Percentiles rank a stretch among this genome's conserved stretches.
phyloP scores from a whole-genome alignment of 2,329 filamentous ascomycete species.

The Cordyceps cicadae region DNA sequence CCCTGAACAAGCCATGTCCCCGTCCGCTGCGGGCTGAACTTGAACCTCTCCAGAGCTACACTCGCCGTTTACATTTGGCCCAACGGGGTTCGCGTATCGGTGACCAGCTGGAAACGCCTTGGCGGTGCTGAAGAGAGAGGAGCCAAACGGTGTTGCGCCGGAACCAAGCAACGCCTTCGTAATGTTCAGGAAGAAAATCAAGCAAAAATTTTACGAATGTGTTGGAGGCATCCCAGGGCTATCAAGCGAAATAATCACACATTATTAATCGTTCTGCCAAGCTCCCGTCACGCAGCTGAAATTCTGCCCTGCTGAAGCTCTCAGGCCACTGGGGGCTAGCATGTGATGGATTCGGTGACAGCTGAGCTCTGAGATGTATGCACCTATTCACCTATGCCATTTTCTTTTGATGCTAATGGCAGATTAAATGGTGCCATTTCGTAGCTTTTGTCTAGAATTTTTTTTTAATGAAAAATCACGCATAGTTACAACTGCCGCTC shows the following conservation, averaged over 20 bases:
- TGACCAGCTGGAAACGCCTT: not conserved
- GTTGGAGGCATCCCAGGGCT: not conserved
- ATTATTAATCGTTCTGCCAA: not conserved
- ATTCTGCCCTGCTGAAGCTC: not conserved
- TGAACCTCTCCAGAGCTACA: not conserved
- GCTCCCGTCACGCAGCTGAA: not conserved
- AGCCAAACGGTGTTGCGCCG: no score
- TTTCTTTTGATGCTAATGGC: no score
- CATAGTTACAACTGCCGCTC: no score
- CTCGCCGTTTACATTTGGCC: not conserved
- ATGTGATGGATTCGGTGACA: slow-evolving; percentile 6
- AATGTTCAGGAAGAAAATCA: not conserved
- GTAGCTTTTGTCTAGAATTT: no score
- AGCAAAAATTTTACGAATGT: no score
- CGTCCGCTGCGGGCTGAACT: slow-evolving; percentile 3
- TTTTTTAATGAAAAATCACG: no score
- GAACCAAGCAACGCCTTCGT: not conserved
- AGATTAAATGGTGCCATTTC: not conserved
- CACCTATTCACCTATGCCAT: no score
- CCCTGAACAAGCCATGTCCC: not conserved
- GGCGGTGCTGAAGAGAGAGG: not conserved
- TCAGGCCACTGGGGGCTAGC: not conserved
- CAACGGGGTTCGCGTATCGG: not conserved
- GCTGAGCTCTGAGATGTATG: not conserved
- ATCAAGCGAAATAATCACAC: not conserved